phyloP scores from a whole-genome alignment of 2,329 filamentous ascomycete species.

The Lecanicillium sp. region DNA sequence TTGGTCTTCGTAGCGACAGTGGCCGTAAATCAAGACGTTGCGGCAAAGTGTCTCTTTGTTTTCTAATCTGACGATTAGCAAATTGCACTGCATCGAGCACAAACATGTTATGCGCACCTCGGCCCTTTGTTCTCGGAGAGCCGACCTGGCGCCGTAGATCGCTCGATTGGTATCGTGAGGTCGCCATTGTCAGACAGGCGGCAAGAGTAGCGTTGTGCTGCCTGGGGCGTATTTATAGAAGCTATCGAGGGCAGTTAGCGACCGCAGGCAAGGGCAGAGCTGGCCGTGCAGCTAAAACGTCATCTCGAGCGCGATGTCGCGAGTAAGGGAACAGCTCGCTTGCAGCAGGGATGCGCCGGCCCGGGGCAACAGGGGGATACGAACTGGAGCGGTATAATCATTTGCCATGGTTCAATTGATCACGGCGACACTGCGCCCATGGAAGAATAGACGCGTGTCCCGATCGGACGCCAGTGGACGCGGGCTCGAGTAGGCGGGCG shows the following conservation, averaged over 20 bases:
- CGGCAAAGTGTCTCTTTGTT: constrained; percentile 87
- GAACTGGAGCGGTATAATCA: constrained; percentile 35
- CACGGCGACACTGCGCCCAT: constrained; percentile 35
- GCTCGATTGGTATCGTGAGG: constrained; percentile 35
- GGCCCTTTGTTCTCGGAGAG: constrained; percentile 49
- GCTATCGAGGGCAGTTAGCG: neutral
- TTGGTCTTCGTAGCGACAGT: constrained; percentile 86
- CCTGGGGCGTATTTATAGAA: constrained; percentile 3
- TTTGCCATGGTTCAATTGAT: constrained; percentile 42
- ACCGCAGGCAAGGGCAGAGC: neutral
- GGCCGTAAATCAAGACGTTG: constrained; percentile 88
- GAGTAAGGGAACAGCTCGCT: too few relatives aligned
- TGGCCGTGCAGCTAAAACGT: neutral
- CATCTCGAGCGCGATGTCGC: neutral
- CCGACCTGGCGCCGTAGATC: constrained; percentile 46
- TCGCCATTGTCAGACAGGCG: constrained; percentile 32
- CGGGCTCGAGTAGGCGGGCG: constrained; percentile 28
- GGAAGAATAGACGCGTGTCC: constrained; percentile 17
- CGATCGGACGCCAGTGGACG: constrained; percentile 51
- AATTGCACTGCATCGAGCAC: constrained; percentile 10
- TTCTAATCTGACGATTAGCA: constrained; percentile 35
- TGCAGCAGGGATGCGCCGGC: constrained; percentile 3
- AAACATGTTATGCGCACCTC: constrained; percentile 36
- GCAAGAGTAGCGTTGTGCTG: constrained; percentile 7
- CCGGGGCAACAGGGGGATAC: constrained; percentile 19